Evolutionary conservation across 2,329 filamentous ascomycete genomes (phyloP).

Genomic region (Microsporum canis): DNA sequence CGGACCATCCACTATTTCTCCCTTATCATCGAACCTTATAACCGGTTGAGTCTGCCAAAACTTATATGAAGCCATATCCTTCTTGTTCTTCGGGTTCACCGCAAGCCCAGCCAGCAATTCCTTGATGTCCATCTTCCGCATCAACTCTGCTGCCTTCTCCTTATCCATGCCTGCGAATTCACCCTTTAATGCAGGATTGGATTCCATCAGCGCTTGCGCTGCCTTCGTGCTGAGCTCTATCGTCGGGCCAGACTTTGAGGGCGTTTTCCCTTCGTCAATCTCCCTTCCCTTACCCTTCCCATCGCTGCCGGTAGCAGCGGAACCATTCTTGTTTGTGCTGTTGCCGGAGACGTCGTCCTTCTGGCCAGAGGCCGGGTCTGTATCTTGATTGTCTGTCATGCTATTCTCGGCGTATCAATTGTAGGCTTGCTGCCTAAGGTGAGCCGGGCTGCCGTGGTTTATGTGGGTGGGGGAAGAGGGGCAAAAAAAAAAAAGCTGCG

Average conservation of each 20-base stretch:
- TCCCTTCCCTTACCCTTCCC: slow-evolving; percentile 16
- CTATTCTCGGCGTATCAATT: background rate
- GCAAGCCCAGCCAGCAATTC: slow-evolving; percentile 47
- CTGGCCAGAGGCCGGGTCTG: background rate
- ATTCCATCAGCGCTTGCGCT: slow-evolving; percentile 33
- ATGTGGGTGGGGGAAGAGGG: background rate
- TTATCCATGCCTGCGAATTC: slow-evolving; percentile 62
- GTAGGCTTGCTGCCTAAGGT: background rate
- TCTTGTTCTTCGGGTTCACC: slow-evolving; percentile 72
- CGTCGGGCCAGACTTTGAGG: slow-evolving; percentile 17
- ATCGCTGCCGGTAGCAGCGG: slow-evolving; percentile 2
- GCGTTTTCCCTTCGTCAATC: slow-evolving; percentile 17
- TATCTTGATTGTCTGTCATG: slow-evolving; percentile 2
- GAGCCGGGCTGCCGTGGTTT: background rate
- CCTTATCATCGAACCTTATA: slow-evolving; percentile 59
- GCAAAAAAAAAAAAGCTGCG: background rate
- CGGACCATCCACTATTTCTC: slow-evolving; percentile 61
- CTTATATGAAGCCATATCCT: slow-evolving; percentile 95
- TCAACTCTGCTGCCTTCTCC: slow-evolving; percentile 43
- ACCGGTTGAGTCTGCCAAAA: slow-evolving; percentile 99
- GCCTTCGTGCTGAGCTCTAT: slow-evolving; percentile 29
- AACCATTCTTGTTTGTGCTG: background rate
- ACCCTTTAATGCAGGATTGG: slow-evolving; percentile 53
- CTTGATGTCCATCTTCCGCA: slow-evolving; percentile 39
- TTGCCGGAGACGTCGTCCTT: slow-evolving; percentile 4